Percentiles rank a stretch among this genome's conserved stretches.
These are phyloP conservation scores for Colletotrichum filicis DNA, from an alignment of 2,329 filamentous ascomycete species.

Conservation along the genomic window DNA sequence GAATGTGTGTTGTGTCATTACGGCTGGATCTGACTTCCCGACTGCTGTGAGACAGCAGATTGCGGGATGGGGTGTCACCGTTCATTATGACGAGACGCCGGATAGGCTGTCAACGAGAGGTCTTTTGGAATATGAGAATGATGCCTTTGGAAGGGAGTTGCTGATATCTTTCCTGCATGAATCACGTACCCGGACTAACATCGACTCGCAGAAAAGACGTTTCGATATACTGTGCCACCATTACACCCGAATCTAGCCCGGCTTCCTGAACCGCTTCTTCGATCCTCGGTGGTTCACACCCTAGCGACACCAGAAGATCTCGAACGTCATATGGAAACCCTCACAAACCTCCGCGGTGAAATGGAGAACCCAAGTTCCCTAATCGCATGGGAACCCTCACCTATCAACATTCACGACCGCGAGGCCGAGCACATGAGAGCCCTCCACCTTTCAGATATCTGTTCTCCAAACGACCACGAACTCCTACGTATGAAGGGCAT, in stretches of 20 bases:
- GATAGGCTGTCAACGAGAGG: slow-evolving; percentile 1
- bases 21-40: slow-evolving; percentile 8
- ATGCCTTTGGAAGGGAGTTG: slow-evolving; percentile 8
- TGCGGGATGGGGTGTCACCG: not conserved
- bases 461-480: slow-evolving; percentile 6
- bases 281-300: not conserved
- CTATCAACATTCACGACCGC: not conserved
- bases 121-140: slow-evolving; percentile 1
- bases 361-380: rapidly evolving
- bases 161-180: not conserved
- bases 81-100: not conserved
- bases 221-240: not conserved
- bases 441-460: not conserved
- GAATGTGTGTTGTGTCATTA: slow-evolving; percentile 9
- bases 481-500: not conserved
- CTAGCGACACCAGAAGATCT: not conserved
- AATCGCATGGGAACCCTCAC: slow-evolving; percentile 22
- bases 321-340: not conserved
- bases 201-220: not conserved
- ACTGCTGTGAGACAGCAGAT: not conserved
- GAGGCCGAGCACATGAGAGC: not conserved
- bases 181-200: not conserved
- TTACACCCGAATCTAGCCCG: not conserved
- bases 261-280: not conserved
- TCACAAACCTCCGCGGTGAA: not conserved